Base-by-base conservation (phyloP, 345 rosid genomes). In the Gossypium sturtianum region DNA sequence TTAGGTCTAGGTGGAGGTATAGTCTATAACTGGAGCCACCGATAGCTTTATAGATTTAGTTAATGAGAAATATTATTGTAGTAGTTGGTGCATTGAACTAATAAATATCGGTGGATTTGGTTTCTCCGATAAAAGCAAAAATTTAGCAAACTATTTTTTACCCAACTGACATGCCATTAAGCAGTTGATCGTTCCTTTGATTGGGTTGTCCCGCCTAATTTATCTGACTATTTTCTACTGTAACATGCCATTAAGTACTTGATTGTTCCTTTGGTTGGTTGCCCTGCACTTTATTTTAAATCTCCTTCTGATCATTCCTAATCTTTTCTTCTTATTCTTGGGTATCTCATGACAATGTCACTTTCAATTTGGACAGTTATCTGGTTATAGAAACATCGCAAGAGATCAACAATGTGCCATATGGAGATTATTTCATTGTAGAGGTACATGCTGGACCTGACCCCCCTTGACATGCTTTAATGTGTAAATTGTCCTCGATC, bases 351-450 rank as follows among this genome's bases (percentile, higher is more conserved):
- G 48, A 75, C 83, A 54, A 63, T 60, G 19, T 77, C 70, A 71
- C 72, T 62, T 82, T 72, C 69, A n/a, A 38, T 72, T 81, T 65
- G 80, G 49, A 72, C 83, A 93, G 98, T 78, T 90, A 89, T 83
- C 77, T 95, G 85, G 90, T 93, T 68, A 74, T 95, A 69, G 90
- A 91, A 86, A 88, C 89, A 76, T 89, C 98, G 60, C 97, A 95
- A 83, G 94, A 87, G 82, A 82, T 95, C 81, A 89, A 25, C 56
- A 96, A 95, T 34, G 96, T 93, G 29, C 97, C 93, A 48, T 93
- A 85, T 79, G 99, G 89, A 79, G 99, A 95, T 88, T 86, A 88
- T 80, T 95, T 95, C 80, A 81, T 79, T 0, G 97, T 95, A 57
- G 88, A 95, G 99, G 99, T 95, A 93, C 41, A 71, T n/a, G 54